Conservation (phyloP, 2,329 filamentous ascomycete species). For the Cytospora paraplurivora region DNA sequence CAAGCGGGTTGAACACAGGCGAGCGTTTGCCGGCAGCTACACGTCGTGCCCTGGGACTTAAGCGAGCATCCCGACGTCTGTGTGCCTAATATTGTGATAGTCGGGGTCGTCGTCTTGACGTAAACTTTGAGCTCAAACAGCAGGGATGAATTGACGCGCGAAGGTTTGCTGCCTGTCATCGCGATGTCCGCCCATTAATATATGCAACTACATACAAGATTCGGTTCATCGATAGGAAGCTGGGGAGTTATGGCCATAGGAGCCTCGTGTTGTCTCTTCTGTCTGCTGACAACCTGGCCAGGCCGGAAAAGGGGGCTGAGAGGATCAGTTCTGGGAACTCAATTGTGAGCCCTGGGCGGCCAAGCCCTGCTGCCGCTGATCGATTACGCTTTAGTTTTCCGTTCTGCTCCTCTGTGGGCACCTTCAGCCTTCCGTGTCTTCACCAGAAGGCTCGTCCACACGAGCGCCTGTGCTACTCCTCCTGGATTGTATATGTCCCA, state of each 20-base stretch:
- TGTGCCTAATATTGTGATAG: neutral
- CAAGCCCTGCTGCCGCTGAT: neutral
- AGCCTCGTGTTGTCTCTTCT: neutral
- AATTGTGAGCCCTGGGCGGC: neutral
- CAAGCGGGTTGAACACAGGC: neutral
- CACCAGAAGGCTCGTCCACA: constrained; percentile 1
- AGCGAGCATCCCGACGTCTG: neutral
- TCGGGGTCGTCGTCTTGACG: neutral
- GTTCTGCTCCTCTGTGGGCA: constrained; percentile 14
- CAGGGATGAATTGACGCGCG: neutral
- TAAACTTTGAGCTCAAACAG: neutral
- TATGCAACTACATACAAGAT: neutral
- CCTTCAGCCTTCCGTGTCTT: constrained; percentile 3
- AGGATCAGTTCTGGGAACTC: neutral
- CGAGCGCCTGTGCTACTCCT: neutral
- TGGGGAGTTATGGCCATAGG: neutral
- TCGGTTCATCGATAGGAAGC: neutral
- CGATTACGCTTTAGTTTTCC: neutral
- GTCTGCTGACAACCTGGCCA: neutral
- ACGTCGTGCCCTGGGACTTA: neutral
- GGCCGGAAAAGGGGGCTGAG: neutral
- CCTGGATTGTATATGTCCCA: neutral
- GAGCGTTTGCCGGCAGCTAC: neutral
- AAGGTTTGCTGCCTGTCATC: neutral
- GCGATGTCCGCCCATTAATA: neutral